These are phyloP conservation scores for Cucurbita argyrosperma DNA, from an alignment of 306 rosid species.

Conservation along the genomic window DNA sequence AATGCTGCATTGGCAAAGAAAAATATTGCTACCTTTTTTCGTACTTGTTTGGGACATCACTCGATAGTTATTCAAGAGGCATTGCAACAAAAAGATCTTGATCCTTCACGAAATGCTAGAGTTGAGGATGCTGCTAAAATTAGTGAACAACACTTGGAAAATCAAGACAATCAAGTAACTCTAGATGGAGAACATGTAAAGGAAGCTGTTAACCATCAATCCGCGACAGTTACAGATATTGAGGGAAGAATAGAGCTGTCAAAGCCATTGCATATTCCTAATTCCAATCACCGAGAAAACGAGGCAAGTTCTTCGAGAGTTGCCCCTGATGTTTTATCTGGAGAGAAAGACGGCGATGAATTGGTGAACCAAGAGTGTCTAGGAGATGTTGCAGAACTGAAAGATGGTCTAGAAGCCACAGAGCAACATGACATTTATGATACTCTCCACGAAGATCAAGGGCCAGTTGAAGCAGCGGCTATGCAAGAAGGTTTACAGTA, in stretches of 20 bases:
- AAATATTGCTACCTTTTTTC: conserved; percentile 27
- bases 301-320: conserved; percentile 10
- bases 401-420: conserved; percentile 9
- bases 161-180: conserved; percentile 15
- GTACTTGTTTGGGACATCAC: conserved; percentile 13
- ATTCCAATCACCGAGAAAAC: conserved; percentile 11
- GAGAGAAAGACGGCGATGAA: conserved; percentile 15
- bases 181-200: conserved; percentile 17
- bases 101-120: conserved; percentile 7
- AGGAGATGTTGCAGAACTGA: conserved; percentile 10
- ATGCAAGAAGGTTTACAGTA: conserved; percentile 10
- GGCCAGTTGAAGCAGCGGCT: conserved; percentile 6
- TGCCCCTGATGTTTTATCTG: conserved; percentile 9
- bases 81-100: conserved; percentile 14
- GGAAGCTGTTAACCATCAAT: conserved; percentile 13
- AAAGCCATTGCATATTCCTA: not conserved
- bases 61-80: conserved; percentile 7
- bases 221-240: not conserved
- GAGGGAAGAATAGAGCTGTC: conserved; percentile 15
- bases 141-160: conserved; percentile 11
- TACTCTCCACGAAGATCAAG: conserved; percentile 11
- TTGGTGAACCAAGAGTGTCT: not conserved
- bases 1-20: conserved; percentile 31
- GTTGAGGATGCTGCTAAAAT: conserved; percentile 16
- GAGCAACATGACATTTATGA: conserved; percentile 2